Evolutionary conservation across 345 rosid genomes (phyloP), one percentile per base, ranked within the genome.

Genomic region (Rubroshorea leprosula): DNA sequence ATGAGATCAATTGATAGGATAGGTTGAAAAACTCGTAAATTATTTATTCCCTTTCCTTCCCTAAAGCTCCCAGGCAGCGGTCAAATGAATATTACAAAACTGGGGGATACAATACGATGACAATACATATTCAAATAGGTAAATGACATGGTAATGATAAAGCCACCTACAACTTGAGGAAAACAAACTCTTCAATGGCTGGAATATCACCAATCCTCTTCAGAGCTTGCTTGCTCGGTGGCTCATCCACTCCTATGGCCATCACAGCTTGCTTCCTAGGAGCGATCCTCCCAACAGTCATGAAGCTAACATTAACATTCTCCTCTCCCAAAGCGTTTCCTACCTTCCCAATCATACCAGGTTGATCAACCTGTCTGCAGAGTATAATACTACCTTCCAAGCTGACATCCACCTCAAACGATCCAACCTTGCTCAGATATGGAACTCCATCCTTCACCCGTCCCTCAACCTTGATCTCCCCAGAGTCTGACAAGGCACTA

Each of bases 361-460:
- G 92, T 60, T 85, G 96, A 71, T 87, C 96, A 5, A 87, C 82
- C 66, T 87, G 92, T 49, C 96, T 73, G 73, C 96, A 88, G 15
- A 85, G 78, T 26, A 88, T 77, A 18, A 88, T 76, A 65, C 80
- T 81, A 17, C 96, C 93, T 72, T 88, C 96, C 73, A 87, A 75
- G 68, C 80, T 88, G 57, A 85, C 90, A 65, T 88, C 90, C 47
- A 88, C 87, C 63, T 83, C 88, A 1, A 85, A 85, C 22, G 84
- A 76, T 60, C 96, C 96, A 29, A 83, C 96, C 66, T 70, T 85
- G 12, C 87, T 88, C 73, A 88, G 65, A 72, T 83, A 89, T 0
- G 90, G 90, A 18, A 88, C 51, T 13, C 88, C 86, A 11, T 85
- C 96, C 74, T 88, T 88, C 69, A 85, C 90, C 18, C 70, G 67